These are phyloP conservation scores for Populus hybrid DNA, from an alignment of 441 rosid species.

Conservation along the genomic window DNA sequence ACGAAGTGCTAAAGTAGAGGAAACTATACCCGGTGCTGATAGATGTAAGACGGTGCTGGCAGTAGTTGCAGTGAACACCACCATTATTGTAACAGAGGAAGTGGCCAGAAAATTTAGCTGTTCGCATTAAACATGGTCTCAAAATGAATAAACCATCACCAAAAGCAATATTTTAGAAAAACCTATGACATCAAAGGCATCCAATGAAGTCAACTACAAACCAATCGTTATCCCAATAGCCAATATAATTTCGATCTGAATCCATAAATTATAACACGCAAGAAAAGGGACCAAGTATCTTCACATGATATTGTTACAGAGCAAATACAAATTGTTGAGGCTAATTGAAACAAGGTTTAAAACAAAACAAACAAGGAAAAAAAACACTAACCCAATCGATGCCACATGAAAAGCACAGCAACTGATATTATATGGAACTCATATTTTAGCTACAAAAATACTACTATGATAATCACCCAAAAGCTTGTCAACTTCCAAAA, in stretches of 20 bases:
- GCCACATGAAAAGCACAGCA: too few species aligned
- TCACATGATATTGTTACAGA: not conserved
- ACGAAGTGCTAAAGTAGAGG: not conserved
- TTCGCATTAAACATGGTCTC: not conserved
- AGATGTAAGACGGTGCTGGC: conserved; percentile 9
- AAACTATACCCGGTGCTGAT: conserved; percentile 23
- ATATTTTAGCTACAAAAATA: too few species aligned
- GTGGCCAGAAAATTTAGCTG: conserved; percentile 12
- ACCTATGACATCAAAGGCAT: not conserved
- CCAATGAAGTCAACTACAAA: not conserved
- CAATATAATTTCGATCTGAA: not conserved
- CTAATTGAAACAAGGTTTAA: not conserved
- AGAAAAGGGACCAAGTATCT: not conserved
- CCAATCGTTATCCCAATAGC: not conserved
- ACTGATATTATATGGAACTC: too few species aligned
- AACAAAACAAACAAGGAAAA: not conserved
- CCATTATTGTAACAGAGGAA: conserved; percentile 18
- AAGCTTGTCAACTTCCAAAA: too few species aligned
- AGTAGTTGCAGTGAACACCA: conserved; percentile 12
- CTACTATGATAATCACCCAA: too few species aligned
- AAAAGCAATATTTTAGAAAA: not conserved
- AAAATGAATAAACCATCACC: not conserved
- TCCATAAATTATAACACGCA: not conserved
- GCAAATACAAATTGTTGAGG: not conserved
- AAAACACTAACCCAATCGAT: not conserved